phyloP scores from a whole-genome alignment of 495 filamentous ascomycete species.

The Thermothielavioides terrestris region DNA sequence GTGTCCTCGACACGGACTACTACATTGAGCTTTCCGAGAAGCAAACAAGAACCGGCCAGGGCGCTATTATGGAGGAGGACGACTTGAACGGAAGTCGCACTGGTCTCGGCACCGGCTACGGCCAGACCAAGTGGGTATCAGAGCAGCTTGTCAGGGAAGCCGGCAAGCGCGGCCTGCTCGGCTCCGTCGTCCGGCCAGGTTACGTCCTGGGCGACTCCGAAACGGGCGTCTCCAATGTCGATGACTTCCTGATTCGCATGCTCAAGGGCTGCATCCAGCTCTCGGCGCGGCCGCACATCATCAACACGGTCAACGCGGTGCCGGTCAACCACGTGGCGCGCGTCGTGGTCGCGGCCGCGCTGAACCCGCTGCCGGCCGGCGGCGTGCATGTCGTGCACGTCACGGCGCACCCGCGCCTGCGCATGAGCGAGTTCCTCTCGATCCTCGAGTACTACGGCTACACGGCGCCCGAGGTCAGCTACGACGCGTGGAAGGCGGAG shows the following conservation, averaged over 20 bases:
- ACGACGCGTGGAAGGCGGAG: conserved; percentile 45
- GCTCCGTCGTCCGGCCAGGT: conserved; percentile 73
- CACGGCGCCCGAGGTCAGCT: conserved; percentile 57
- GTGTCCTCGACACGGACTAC: conserved; percentile 69
- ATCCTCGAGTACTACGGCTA: conserved; percentile 72
- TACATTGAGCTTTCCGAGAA: conserved; percentile 65
- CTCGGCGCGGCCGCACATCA: conserved; percentile 58
- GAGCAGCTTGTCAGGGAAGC: conserved; percentile 80
- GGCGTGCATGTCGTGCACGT: conserved; percentile 51
- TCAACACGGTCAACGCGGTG: conserved; percentile 85
- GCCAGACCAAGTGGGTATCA: conserved; percentile 65
- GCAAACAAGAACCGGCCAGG: conserved; percentile 37
- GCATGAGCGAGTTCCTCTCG: conserved; percentile 68
- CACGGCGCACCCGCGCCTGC: conserved; percentile 70
- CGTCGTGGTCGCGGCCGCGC: conserved; percentile 63
- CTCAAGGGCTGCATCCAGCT: conserved; percentile 85
- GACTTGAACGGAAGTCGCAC: conserved; percentile 40
- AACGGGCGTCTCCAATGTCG: conserved; percentile 69
- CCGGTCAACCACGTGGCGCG: conserved; percentile 78
- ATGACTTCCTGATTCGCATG: conserved; percentile 90
- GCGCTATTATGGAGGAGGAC: conserved; percentile 40
- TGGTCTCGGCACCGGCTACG: conserved; percentile 66
- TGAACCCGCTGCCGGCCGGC: conserved; percentile 48
- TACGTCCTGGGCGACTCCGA: conserved; percentile 73
- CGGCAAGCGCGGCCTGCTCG: conserved; percentile 64